These are phyloP conservation scores for Phalaenopsis equestris DNA, from an alignment of 106 monocot species.

Conservation along the genomic window DNA sequence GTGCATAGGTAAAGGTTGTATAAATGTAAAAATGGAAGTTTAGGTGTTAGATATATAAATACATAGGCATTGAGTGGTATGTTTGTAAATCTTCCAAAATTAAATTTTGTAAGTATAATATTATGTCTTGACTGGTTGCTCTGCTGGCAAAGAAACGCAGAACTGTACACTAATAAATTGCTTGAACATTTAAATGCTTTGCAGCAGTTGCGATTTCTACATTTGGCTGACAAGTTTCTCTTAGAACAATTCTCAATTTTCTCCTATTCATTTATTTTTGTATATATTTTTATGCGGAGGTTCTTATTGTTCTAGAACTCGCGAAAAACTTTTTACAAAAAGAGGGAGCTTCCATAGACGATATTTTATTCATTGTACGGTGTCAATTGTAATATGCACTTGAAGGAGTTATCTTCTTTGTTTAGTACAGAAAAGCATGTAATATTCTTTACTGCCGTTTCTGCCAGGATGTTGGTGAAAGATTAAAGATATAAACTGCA, in stretches of 20 bases:
- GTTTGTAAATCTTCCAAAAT: too few species aligned
- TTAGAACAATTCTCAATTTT: not conserved
- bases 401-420: not conserved
- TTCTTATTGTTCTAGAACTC: not conserved
- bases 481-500: slow-evolving; percentile 54
- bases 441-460: not conserved
- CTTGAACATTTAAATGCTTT: slow-evolving; percentile 51
- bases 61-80: too few species aligned
- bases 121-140: too few species aligned
- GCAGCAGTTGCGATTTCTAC: slow-evolving; percentile 58
- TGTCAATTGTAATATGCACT: slow-evolving; percentile 52
- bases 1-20: too few species aligned
- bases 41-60: too few species aligned
- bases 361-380: slow-evolving; percentile 53
- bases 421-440: not conserved
- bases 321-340: slow-evolving; percentile 32
- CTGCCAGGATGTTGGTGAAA: slow-evolving; percentile 57
- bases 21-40: too few species aligned
- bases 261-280: not conserved
- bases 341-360: slow-evolving; percentile 47
- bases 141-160: too few species aligned
- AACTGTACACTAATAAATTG: too few species aligned
- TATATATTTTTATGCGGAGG: not conserved
- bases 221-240: slow-evolving; percentile 45
- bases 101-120: too few species aligned